Conservation (phyloP, 331 rosid species). For the Arachis monticola region DNA sequence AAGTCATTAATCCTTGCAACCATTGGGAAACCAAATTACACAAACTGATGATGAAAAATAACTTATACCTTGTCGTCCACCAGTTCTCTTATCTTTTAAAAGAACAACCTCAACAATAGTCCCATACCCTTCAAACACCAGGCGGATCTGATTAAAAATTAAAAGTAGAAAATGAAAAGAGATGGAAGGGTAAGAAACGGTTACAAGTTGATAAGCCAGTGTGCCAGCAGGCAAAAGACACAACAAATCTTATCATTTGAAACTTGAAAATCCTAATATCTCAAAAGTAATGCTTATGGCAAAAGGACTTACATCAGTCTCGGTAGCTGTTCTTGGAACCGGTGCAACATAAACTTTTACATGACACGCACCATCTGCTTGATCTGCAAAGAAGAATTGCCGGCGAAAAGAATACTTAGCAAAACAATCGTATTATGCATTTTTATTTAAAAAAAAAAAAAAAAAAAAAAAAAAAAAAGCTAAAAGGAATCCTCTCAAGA, state of each 20-base stretch:
- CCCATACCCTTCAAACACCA: slow-evolving; percentile 74
- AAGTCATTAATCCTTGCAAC: slow-evolving; percentile 26
- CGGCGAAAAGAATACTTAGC: not conserved
- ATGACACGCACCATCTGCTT: slow-evolving; percentile 42
- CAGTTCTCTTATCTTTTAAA: slow-evolving; percentile 75
- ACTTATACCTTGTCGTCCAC: slow-evolving; percentile 72
- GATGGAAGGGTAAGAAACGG: slow-evolving; percentile 13
- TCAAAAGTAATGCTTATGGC: not conserved
- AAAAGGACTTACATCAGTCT: slow-evolving; percentile 63
- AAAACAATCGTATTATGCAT: not conserved
- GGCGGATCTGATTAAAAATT: slow-evolving; percentile 59
- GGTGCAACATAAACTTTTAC: slow-evolving; percentile 83
- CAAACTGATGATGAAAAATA: slow-evolving; percentile 26
- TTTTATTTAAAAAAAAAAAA: not conserved
- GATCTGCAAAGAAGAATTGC: slow-evolving; percentile 50
- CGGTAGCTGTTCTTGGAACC: slow-evolving; percentile 71
- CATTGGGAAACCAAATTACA: slow-evolving; percentile 28
- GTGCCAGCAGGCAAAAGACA: slow-evolving; percentile 1
- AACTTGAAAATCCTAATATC: slow-evolving; percentile 26
- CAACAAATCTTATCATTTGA: slow-evolving; percentile 26
- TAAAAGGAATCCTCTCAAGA: slow-evolving; percentile 35
- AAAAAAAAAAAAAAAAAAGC: not conserved
- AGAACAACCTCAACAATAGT: slow-evolving; percentile 76
- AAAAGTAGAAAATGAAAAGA: slow-evolving; percentile 3
- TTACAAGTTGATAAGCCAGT: not conserved